These are phyloP conservation scores for Salicornia ramosissima DNA, from an alignment of 148 eudicot genomes.

Conservation along the genomic window DNA sequence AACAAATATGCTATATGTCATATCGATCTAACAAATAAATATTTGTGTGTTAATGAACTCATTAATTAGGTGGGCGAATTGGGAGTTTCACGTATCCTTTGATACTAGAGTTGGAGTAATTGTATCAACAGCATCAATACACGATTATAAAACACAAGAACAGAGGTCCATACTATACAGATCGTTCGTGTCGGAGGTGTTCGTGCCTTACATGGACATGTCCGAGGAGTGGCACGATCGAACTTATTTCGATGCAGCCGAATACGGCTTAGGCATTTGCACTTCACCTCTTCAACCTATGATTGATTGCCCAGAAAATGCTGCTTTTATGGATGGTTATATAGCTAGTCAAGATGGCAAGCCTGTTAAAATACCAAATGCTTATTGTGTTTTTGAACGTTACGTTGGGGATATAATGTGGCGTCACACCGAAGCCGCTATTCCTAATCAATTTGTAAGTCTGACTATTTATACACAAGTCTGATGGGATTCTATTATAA, in stretches of 20 bases:
- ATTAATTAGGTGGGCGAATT: conserved; percentile 48
- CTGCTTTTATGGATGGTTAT: conserved; percentile 43
- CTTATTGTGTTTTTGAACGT: conserved; percentile 37
- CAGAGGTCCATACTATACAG: conserved; percentile 33
- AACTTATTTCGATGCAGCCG: conserved; percentile 53
- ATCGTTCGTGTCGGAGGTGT: conserved; percentile 47
- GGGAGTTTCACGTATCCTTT: conserved; percentile 48
- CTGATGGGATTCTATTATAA: no score
- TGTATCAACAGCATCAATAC: conserved; percentile 46
- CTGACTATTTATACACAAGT: not conserved
- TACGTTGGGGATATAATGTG: conserved; percentile 48
- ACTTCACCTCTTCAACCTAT: conserved; percentile 37
- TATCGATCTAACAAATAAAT: no score
- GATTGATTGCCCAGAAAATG: conserved; percentile 44
- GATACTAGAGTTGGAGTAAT: conserved; percentile 45
- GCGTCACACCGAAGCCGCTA: conserved; percentile 46
- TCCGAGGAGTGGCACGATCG: conserved; percentile 52
- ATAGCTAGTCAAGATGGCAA: conserved; percentile 32
- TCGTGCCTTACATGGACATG: conserved; percentile 62
- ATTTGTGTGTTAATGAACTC: not conserved
- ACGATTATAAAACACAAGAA: conserved; percentile 28
- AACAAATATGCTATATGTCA: no score
- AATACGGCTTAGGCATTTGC: conserved; percentile 41
- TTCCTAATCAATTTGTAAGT: conserved; percentile 38
- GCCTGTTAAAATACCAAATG: conserved; percentile 31